Evolutionary conservation across 108 stramenopile species (phyloP), one percentile per base, ranked within the genome.

Genomic region (Chaetoceros muelleri): DNA sequence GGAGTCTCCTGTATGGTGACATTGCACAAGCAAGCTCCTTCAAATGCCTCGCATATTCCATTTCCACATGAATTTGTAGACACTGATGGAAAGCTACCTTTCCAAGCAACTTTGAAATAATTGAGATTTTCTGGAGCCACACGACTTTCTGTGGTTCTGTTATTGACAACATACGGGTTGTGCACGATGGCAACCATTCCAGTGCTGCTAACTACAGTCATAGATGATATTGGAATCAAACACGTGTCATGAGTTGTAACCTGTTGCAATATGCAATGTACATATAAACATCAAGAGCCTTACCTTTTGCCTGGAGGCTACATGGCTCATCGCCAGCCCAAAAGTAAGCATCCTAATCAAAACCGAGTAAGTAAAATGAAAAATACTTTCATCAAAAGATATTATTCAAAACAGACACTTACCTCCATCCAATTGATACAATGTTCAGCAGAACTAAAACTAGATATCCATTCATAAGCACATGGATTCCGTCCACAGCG

Each of bases 1-100:
- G 30, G 50, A 25, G 54, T 62, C 5, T 82, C 66, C 10, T 55
- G 44, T 19, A 74, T 72, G 25, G 30, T 24, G 34, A 75, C 58
- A 34, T 64, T 65, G 46, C 78, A 82, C 24, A 82, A 54, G 55
- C 81, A 81, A 34, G 51, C n/a, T 28, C 26, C 46, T 22, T 3
- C 34, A 24, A 24, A 24, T 5, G 25, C 17, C 22, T 57, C 40
- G 21, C 34, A 57, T 27, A 27, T 18, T 25, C 17, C 17, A 17
- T 1, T 22, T 44, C 55, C 23, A 52, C 3, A 26, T 17, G 10
- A 61, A 52, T 29, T 69, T 62, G 17, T 53, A 30, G 62, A 69
- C 62, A 8, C 52, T n/a, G 51, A 44, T 16, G 60, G 66, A 55
- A 30, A 61, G 2, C 27, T 26, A 22, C 22, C 51, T 0, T 16